Base-by-base conservation (phyloP, 768 basidiomycete genomes). In the Fistulinella prunicolor region DNA sequence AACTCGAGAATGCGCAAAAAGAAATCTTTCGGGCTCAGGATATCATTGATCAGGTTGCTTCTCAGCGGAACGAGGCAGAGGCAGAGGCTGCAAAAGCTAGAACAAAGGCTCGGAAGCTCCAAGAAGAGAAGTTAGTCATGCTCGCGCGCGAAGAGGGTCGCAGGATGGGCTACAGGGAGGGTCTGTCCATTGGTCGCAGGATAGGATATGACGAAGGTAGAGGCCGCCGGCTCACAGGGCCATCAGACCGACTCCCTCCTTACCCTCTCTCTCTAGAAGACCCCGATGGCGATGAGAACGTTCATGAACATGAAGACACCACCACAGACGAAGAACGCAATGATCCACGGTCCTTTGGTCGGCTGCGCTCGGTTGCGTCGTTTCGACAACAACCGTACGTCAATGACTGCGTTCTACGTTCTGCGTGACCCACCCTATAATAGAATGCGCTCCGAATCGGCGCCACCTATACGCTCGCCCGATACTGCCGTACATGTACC, bases 141-240 rank as follows among this genome's bases (percentile, higher is more conserved):
- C 51, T 61, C 22, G 77, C 76, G 6, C 62, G 69, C 13, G 75
- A 76, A 51, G 75, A 78, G 41, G 76, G 76, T 1, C 62, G 69
- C 16, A 61, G 51, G 47, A 46, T 64, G 44, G 75, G 76, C 13
- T 77, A 71, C 46, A 56, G 56, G 20, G 72, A 79, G 38, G 76
- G 76, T 3, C 34, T 76, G 13, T 62, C 64, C 8, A 62, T 55
- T 30, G 65, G 65, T 38, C 67, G 65, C 48, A 58, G 56, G 50
- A 51, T 67, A 37, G 58, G 60, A 8, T 59, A 53, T 47, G 58
- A 66, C 41, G 53, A 66, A 62, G 62, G 65, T 60, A 63, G 53
- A 38, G 29, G 35, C 29, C 46, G 50, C 24, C 32, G 56, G 39
- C 36, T 54, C 38, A 19, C 39, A 24, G 46, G 41, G 17, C 44